Base-by-base conservation (phyloP, 2,329 filamentous ascomycete species). In the Arthrobotrys conoides region DNA sequence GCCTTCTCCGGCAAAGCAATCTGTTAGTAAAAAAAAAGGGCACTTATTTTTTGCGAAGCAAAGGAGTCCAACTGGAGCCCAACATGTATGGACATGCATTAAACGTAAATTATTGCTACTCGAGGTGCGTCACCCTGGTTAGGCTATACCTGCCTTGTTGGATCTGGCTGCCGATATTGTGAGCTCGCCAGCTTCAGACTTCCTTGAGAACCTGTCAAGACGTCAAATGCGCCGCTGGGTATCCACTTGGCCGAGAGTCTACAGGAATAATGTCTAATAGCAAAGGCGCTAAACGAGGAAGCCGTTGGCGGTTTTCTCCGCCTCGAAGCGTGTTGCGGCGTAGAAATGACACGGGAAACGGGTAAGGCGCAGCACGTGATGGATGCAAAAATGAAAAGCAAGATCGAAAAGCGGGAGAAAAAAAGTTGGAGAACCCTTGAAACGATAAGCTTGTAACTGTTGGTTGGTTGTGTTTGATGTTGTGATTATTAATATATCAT, bases 151-250 rank as follows among this genome's bases (percentile, higher is more conserved):
- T 61, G 20, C 57, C 57, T 24, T 61, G 36, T 61, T 61, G 57
- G 57, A 44, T 61, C 18, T 61, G 33, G 36, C 57, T 61, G 20
- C 57, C 57, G 36, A 16, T 41, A 61, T 44, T 14, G 57, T 61
- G 57, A 41, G 57, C 57, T 44, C 57, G 57, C 57, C 57, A 61
- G 57, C 57, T 61, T 61, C 57, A 44, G 20, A 44, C 57, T 61
- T 61, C 57, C 57, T 61, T 36, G 33, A 61, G 57, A 44, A 44
- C 57, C 36, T 61, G 57, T 44, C 36, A 44, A 24, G 33, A 61
- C 24, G 33, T 44, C 20, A 44, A 27, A 10, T 24, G 18, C 14
- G 20, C 20, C 36, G 33, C 36, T 61, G 6, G 57, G 20, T 27
- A 41, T 61, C 16, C 36, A 20, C 57, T 61, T 61, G 36, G 57